Evolutionary conservation across 345 rosid genomes (phyloP).

Genomic region (Aquilaria malaccensis): DNA sequence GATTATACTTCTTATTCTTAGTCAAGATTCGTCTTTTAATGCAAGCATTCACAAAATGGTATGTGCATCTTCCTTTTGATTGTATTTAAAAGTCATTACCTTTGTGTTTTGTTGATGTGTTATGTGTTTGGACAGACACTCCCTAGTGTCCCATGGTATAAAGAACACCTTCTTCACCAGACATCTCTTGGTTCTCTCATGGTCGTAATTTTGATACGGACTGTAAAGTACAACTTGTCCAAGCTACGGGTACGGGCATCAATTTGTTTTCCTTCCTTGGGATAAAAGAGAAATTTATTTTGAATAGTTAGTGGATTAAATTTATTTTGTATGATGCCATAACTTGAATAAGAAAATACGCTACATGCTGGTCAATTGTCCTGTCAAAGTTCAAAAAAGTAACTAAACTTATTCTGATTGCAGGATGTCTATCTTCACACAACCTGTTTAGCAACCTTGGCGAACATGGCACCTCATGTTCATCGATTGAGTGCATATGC

Average conservation of each 20-base stretch:
- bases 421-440: conserved; percentile 99
- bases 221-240: conserved; percentile 91
- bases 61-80: conserved; percentile 19
- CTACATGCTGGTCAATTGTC: not conserved
- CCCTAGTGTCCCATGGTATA: conserved; percentile 92
- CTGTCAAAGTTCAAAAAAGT: not conserved
- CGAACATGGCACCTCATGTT: conserved; percentile 98
- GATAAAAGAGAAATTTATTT: not conserved
- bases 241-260: conserved; percentile 81
- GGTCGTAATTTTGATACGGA: conserved; percentile 90
- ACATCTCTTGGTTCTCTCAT: conserved; percentile 91
- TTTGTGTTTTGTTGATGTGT: conserved; percentile 15
- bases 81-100: not conserved
- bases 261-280: not conserved
- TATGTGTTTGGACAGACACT: conserved; percentile 41
- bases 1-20: conserved; percentile 92
- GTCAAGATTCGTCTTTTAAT: conserved; percentile 95
- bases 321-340: not conserved
- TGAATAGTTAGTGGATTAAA: not conserved
- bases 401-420: conserved; percentile 3
- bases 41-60: conserved; percentile 94
- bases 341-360: no score
- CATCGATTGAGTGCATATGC: conserved; percentile 96
- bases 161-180: conserved; percentile 92
- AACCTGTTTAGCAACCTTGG: conserved; percentile 92